Base-by-base conservation (phyloP, 176 grass and related monocot genomes). In the Oryza rufipogon region DNA sequence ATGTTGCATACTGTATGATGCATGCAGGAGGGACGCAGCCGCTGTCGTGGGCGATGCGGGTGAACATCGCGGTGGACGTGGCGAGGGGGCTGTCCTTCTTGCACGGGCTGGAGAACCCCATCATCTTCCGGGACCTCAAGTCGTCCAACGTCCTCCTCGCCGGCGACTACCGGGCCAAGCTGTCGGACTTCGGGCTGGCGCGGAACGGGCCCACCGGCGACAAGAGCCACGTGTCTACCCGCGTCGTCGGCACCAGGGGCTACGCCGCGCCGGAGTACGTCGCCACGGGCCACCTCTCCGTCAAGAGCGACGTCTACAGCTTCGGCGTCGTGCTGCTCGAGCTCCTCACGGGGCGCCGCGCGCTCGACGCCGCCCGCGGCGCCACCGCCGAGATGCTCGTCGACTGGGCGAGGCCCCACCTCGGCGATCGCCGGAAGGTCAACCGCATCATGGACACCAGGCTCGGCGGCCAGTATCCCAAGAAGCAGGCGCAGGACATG, bases 121-220 rank as follows among this genome's bases (percentile, higher is more conserved):
- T 97, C 42, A 97, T 97, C 83, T 97, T 91, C 76, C 92, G 92
- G 3, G 95, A 95, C 90, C 74, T 97, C 60, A 97, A 97, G 86
- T 94, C 92, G 7, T 94, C 92, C 63, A 97, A 97, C 56, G 89
- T 97, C 28, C 90, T 97, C 19, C 95, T 97, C 42, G 94, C 81
- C 66, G 10, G 89, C 80, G 90, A 87, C 23, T 92, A 93, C 84
- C 42, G 80, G n/a, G 92, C 92, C 13, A 98, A 93, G 81, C 87
- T 98, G 5, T 98, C 95, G 7, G 95, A 98, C 52, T 98, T 98
- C 75, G 95, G 91, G 3, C 86, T 97, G 11, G 94, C 94, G 11
- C 81, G 89, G 51, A 81, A 85, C 34, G 94, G 94, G 3, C 94
- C 94, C 0, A 93, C 91, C 45, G 91, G 89, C 23, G 94, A 89